Base-by-base conservation (phyloP, 1,139 yeast species). In the Yarrowia galli region DNA sequence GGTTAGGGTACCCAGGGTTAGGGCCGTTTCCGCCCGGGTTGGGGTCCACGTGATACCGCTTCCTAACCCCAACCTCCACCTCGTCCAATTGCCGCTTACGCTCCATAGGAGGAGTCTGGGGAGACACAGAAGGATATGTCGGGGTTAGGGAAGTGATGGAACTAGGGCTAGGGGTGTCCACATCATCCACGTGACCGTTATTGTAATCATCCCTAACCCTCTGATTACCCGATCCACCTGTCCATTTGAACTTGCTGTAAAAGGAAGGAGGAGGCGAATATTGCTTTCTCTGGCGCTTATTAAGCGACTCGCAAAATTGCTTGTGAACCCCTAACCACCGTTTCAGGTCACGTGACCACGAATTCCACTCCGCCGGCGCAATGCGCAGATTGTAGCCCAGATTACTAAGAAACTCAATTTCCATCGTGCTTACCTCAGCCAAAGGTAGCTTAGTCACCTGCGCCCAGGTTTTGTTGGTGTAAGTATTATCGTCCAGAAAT, bases 401-500 rank as follows among this genome's bases (percentile, higher is more conserved):
- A 56, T 75, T 75, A 15, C 71, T 69, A 32, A 79, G 73, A 67
- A 79, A 79, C 72, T 79, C 81, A 40, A 75, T 84, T 79, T 93
- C 98, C 78, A 86, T 83, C 43, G 80, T 78, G 75, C 90, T 89
- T 69, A 93, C 83, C 54, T 83, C 80, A 4, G 75, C 73, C 68
- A 89, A 80, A 15, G 85, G 80, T 72, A 93, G 83, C 49, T 92
- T 92, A 15, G 97, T 89, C 53, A 97, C 97, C 66, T 91, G 95
- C 32, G 95, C 85, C 98, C 98, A 93, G 1, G 97, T 90, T 75
- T 87, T 85, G 80, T 92, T 92, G 71, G 97, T 91, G 76, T 92
- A 93, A 45, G 97, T 92, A 77, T 92, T 91, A 80, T 93, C 98
- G 78, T 93, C 98, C 74, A 91, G 89, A 76, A 91, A 91, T 79